phyloP scores from a whole-genome alignment of 805 yeast genomes.

The Saturnispora bothae region DNA sequence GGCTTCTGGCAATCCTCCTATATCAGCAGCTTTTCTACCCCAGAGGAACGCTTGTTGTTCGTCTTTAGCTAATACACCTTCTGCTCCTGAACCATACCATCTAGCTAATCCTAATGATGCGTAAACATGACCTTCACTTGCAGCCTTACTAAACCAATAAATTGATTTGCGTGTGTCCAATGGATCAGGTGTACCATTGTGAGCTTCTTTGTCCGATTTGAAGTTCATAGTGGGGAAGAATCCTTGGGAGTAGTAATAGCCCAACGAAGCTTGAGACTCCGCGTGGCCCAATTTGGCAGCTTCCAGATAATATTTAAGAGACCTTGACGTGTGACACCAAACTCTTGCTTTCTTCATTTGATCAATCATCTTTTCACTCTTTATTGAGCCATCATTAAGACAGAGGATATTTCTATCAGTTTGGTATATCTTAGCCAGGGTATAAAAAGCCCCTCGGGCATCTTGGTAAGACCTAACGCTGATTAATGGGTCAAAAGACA shows the following conservation, averaged over 20 bases:
- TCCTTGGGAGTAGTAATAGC: slow-evolving; percentile 67
- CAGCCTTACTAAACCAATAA: slow-evolving; percentile 67
- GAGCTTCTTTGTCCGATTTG: slow-evolving; percentile 25
- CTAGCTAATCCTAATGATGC: slow-evolving; percentile 67
- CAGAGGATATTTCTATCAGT: slow-evolving; percentile 25
- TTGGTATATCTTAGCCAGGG: slow-evolving; percentile 28
- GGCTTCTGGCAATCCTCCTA: slow-evolving; percentile 45
- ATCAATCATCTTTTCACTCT: slow-evolving; percentile 24
- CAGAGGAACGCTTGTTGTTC: slow-evolving; percentile 58
- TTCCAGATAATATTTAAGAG: slow-evolving; percentile 43
- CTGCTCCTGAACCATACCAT: slow-evolving; percentile 66
- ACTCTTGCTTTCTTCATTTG: slow-evolving; percentile 26
- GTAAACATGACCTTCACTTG: slow-evolving; percentile 51
- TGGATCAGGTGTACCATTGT: slow-evolving; percentile 19
- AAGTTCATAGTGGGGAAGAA: slow-evolving; percentile 25
- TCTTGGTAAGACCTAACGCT: slow-evolving; percentile 26
- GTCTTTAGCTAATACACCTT: slow-evolving; percentile 37
- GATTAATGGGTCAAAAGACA: slow-evolving; percentile 27
- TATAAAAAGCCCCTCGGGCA: slow-evolving; percentile 26
- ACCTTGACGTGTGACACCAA: slow-evolving; percentile 28
- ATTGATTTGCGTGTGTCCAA: slow-evolving; percentile 49
- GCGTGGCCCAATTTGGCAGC: slow-evolving; percentile 54
- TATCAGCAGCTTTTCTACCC: slow-evolving; percentile 53
- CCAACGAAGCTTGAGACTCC: slow-evolving; percentile 61
- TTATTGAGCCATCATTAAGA: slow-evolving; percentile 19